Percentiles rank a stretch among this genome's conserved stretches.
phyloP scores from a whole-genome alignment of 2,329 filamentous ascomycete genomes.

The Colletotrichum cereale region DNA sequence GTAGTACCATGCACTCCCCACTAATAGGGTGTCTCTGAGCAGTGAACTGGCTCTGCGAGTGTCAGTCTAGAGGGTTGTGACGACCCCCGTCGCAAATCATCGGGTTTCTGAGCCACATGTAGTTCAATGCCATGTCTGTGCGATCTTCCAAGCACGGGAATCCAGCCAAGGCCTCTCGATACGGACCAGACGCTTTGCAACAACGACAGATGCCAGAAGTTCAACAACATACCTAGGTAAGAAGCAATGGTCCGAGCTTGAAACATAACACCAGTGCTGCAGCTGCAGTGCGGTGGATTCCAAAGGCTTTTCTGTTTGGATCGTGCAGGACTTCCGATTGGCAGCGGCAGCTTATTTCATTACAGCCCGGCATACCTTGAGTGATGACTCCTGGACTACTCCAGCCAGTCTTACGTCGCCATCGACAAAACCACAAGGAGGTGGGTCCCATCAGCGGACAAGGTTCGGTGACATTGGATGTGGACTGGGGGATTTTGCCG shows the following conservation, averaged over 20 bases:
- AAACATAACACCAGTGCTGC: background rate
- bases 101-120: background rate
- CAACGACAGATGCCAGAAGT: background rate
- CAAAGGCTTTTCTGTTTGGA: background rate
- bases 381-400: background rate
- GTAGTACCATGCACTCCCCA: background rate
- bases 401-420: background rate
- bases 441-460: background rate
- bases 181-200: too few species aligned
- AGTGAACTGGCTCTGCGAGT: background rate
- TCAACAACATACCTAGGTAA: background rate
- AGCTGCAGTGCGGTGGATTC: too few species aligned
- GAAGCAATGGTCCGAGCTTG: background rate
- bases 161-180: background rate
- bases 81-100: background rate
- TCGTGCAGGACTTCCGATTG: background rate
- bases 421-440: background rate
- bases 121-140: background rate
- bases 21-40: background rate
- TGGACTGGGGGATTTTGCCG: background rate
- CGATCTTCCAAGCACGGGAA: background rate
- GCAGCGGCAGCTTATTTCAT: background rate
- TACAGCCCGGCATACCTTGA: background rate
- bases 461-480: background rate
- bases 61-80: background rate